These are phyloP conservation scores for Beauveria caledonica DNA, from an alignment of 2,329 filamentous ascomycete species.

Conservation along the genomic window DNA sequence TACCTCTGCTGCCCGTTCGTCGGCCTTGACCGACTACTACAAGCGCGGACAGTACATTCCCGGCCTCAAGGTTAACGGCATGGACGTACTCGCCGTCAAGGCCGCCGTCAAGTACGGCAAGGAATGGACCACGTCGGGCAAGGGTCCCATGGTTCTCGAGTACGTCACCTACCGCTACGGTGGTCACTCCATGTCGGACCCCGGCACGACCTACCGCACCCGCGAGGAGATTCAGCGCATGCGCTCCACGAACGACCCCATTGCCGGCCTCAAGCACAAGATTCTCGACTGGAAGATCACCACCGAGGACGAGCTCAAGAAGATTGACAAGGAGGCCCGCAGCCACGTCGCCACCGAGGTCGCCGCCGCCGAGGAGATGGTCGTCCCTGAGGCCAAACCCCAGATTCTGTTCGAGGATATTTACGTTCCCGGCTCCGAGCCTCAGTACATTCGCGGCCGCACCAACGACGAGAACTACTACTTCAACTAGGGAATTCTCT, in stretches of 20 bases:
- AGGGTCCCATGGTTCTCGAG: constrained; percentile 93
- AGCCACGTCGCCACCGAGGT: constrained; percentile 83
- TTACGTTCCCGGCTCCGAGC: constrained; percentile 83
- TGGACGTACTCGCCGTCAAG: constrained; percentile 98
- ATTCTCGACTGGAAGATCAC: constrained; percentile 91
- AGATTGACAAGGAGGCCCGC: constrained; percentile 88
- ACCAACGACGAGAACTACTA: constrained; percentile 92
- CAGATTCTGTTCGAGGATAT: constrained; percentile 94
- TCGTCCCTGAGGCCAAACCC: constrained; percentile 64
- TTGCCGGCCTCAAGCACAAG: constrained; percentile 96
- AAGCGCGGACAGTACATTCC: constrained; percentile 99
- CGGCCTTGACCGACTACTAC: constrained; percentile 98
- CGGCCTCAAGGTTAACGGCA: constrained; percentile 98
- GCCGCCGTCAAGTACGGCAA: constrained; percentile 91
- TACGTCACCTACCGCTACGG: constrained; percentile 99
- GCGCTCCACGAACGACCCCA: constrained; percentile 97
- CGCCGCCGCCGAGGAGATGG: constrained; percentile 81
- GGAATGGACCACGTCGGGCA: constrained; percentile 72
- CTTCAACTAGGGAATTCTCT: constrained; percentile 49
- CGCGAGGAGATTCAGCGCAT: constrained; percentile 99
- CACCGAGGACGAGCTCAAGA: constrained; percentile 92
- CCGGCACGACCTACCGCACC: constrained; percentile 97
- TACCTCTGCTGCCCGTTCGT: constrained; percentile 87
- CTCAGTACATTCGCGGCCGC: constrained; percentile 77
- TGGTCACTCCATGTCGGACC: constrained; percentile 99